A percentile compares a stretch with the other conserved stretches of the same genome.
Evolutionary conservation across 2,329 filamentous ascomycete genomes (phyloP).

Genomic region (Neodidymelliopsis sp.): DNA sequence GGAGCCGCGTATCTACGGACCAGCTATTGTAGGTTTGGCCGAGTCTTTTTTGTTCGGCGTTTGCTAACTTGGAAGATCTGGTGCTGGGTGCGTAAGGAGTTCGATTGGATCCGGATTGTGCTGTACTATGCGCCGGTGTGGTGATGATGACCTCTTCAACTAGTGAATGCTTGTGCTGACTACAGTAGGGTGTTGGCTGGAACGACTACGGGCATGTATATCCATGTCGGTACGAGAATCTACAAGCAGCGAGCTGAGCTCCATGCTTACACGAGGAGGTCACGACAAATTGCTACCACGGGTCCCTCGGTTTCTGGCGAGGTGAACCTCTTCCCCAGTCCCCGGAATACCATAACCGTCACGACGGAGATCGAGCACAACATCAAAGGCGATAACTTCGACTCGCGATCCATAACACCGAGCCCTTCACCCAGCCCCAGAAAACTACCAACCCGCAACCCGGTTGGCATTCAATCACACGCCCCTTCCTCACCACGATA

Average conservation of each 20-base stretch:
- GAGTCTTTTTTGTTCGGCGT: not conserved
- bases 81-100: constrained; percentile 77
- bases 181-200: constrained; percentile 59
- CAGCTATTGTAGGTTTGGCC: constrained; percentile 63
- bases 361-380: constrained; percentile 71
- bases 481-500: too few relatives aligned
- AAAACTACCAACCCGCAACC: constrained; percentile 10
- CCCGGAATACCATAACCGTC: constrained; percentile 52
- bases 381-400: constrained; percentile 54
- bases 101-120: constrained; percentile 75
- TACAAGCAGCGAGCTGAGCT: constrained; percentile 69
- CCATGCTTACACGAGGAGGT: constrained; percentile 36
- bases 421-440: constrained; percentile 41
- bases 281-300: constrained; percentile 11
- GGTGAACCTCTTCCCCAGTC: constrained; percentile 47
- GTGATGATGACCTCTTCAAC: constrained; percentile 49
- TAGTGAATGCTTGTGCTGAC: constrained; percentile 17
- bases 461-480: too few relatives aligned
- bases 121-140: constrained; percentile 78
- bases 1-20: constrained; percentile 71
- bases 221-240: constrained; percentile 71
- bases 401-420: constrained; percentile 11
- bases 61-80: constrained; percentile 62
- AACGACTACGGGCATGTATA: constrained; percentile 70
- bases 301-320: not conserved